Evolutionary conservation across 2,329 filamentous ascomycete genomes (phyloP).

Genomic region (Microdochium trichocladiopsis): DNA sequence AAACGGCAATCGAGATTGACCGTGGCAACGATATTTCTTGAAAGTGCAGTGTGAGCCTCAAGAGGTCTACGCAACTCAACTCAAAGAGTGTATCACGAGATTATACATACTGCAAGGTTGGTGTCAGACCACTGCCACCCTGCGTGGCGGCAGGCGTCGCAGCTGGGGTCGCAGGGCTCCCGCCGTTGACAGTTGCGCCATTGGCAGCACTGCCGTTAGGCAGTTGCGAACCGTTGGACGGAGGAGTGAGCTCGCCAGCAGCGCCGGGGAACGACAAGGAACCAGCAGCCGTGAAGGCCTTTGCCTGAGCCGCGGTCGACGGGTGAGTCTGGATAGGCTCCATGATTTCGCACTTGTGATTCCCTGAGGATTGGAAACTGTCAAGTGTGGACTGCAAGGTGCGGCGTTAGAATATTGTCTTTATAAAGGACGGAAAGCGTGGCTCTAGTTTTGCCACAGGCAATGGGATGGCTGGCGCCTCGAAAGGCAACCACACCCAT

Average conservation of each 20-base stretch:
- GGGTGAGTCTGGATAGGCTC: conserved; percentile 89
- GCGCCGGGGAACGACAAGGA: conserved; percentile 89
- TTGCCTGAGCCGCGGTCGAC: conserved; percentile 83
- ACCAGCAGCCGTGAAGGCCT: conserved; percentile 88
- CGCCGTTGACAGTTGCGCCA: conserved; percentile 49
- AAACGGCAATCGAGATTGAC: conserved; percentile 96
- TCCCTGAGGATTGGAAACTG: background rate
- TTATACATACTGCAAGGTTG: conserved; percentile 92
- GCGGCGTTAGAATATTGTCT: background rate
- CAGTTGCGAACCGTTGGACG: conserved; percentile 62
- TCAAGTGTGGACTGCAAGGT: conserved; percentile 10
- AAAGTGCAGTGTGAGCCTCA: conserved; percentile 43
- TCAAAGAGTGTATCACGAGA: conserved; percentile 26
- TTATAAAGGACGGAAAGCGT: conserved; percentile 8
- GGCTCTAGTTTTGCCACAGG: no score
- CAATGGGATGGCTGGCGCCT: no score
- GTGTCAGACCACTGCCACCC: conserved; percentile 82
- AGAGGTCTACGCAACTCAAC: conserved; percentile 26
- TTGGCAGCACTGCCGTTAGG: conserved; percentile 25
- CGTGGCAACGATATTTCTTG: conserved; percentile 97
- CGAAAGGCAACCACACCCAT: no score
- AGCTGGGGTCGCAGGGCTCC: conserved; percentile 84
- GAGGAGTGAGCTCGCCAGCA: conserved; percentile 75
- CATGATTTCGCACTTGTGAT: conserved; percentile 48
- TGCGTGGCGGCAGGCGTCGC: conserved; percentile 80